Evolutionary conservation across 108 stramenopile genomes (phyloP), one percentile per base, ranked within the genome.

Genomic region (Skeletonema menzelii): DNA sequence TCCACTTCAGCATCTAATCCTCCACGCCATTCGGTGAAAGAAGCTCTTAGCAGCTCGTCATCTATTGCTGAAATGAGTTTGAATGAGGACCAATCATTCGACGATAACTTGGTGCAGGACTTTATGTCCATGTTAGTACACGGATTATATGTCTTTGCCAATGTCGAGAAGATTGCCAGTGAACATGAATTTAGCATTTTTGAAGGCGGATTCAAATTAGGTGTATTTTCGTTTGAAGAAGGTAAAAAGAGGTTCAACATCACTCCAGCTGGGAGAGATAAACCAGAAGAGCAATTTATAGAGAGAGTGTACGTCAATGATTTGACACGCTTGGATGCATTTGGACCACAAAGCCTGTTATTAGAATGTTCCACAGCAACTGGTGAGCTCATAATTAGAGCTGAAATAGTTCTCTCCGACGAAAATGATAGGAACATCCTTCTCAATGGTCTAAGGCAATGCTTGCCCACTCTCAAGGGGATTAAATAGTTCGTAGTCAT

Each of bases 71-170:
- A 62, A 8, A 40, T 70, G 11, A 56, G 35, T 19, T 12, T 49
- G 19, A 40, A 27, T 59, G 65, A 59, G 14, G 49, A 31, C 26
- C 37, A 59, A 35, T 70, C 76, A 20, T 63, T 61, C n/a, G 73
- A 79, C 27, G 24, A 55, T 5, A 59, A 65, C 46, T 70, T 69
- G 22, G 61, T 76, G 12, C 34, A 61, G 20, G 79, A 80, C 68
- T 80, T 80, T 27, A 37, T 65, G 37, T 40, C 69, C 24, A 75
- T 76, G 69, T 59, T 80, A 27, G 57, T 28, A 49, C 74, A 76
- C 49, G 79, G 79, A 11, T 60, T 80, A 17, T 80, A 76, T 27
- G 79, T 80, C 22, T 75, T 80, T 65, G 79, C 69, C 4, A 70
- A 71, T 28, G 63, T 76, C 37, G 62, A 65, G 19, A 47, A 55